phyloP scores from a whole-genome alignment of 2,329 filamentous ascomycete genomes.

The Trichoderma hamatum region DNA sequence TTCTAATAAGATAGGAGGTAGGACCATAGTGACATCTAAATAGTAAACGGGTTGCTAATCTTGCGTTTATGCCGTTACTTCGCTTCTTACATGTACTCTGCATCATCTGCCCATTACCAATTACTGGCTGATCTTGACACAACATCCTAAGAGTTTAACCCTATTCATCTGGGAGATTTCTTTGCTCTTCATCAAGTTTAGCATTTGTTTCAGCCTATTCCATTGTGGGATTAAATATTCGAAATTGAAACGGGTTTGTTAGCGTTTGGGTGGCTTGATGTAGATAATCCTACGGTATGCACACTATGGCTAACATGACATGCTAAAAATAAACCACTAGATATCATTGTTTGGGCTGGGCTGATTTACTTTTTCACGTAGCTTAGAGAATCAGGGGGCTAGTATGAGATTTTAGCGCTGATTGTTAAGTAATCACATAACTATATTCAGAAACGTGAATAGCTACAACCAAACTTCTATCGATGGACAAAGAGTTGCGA shows the following conservation, averaged over 20 bases:
- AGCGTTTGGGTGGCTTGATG: not conserved
- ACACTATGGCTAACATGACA: too few relatives aligned
- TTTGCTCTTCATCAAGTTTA: not conserved
- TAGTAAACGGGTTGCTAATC: not conserved
- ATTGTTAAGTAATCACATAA: not conserved
- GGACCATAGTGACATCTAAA: too few relatives aligned
- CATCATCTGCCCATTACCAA: not conserved
- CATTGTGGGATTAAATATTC: not conserved
- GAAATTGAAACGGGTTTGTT: not conserved
- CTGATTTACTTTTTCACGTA: not conserved
- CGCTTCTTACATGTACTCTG: not conserved
- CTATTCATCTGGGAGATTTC: not conserved
- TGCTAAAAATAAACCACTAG: too few relatives aligned
- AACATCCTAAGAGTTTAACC: not conserved
- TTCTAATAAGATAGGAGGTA: too few relatives aligned
- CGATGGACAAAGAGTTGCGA: not conserved
- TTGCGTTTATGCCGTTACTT: not conserved
- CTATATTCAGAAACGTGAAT: not conserved
- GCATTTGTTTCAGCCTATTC: not conserved
- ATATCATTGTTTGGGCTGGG: not conserved
- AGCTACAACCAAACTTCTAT: not conserved
- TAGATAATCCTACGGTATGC: too few relatives aligned
- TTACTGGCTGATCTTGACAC: not conserved
- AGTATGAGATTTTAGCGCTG: slow-evolving; percentile 18
- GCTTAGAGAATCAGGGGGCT: not conserved